Base-by-base conservation (phyloP, 2,329 filamentous ascomycete genomes). In the Xylaria sp. region DNA sequence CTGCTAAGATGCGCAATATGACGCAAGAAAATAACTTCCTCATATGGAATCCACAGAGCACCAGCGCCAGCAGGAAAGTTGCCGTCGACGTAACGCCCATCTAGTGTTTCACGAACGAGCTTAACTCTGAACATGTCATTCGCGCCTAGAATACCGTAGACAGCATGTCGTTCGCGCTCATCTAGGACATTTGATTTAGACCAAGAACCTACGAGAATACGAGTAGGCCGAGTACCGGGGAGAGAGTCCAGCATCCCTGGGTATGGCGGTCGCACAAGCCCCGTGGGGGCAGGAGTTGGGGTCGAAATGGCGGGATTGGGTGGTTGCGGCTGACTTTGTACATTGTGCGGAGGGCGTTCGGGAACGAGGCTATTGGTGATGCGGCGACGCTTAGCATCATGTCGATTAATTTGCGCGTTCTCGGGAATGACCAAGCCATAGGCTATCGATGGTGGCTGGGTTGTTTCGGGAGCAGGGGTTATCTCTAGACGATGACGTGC, bases 51-150 rank as follows among this genome's bases (percentile, higher is more conserved):
- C 89, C 89, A 91, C 0, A 90, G 76, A 1, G 86, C 88, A 13
- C 89, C 89, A 1, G 88, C 86, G 1, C 88, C 88, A 1, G 78
- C 78, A 0, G 89, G 89, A 64, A 89, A 90, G 76, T 90, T 90
- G 44, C 87, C 88, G 39, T 87, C 82, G 0, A 89, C 80, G 37
- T 83, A 84, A 0, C 87, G 84, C 2, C 89, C 89, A 73, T 90
- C 88, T 2, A 88, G 85, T 0, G 88, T 90, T 73, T 89, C 84
- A 6, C 86, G 82, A 0, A 88, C 84, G 0, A 91, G 82, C 76
- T 90, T 90, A 63, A 90, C 87, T 0, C 89, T 82, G 75, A 91
- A 90, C 84, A 89, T 90, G 71, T 90, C 88, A 65, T 89, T 89
- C 20, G 85, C 84, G 0, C 88, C 88, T 0, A 91, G 78, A 12